A percentile compares a stretch with the other conserved stretches of the same genome.
Conservation (phyloP, 768 basidiomycete species). For the Mrakia blollopis region DNA sequence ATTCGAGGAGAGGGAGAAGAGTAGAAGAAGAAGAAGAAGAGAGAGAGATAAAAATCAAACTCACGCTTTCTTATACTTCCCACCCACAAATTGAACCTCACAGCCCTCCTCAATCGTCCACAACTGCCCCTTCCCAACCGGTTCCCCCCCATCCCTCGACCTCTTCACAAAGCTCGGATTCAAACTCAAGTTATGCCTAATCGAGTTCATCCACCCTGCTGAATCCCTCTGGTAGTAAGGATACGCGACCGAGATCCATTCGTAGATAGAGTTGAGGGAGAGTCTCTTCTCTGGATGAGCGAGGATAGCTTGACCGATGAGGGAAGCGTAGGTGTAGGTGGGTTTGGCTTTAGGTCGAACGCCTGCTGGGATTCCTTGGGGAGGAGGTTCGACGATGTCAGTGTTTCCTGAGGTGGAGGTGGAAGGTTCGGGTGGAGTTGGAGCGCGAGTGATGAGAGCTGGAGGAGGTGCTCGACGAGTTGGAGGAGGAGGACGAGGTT, state of each 20-base stretch:
- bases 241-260: slow-evolving; percentile 88
- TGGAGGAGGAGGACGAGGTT: background rate
- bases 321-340: slow-evolving; percentile 82
- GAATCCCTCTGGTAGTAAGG: slow-evolving; percentile 90
- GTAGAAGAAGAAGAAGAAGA: background rate
- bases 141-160: slow-evolving; percentile 48
- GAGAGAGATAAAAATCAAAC: background rate
- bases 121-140: slow-evolving; percentile 66
- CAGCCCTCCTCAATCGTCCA: slow-evolving; percentile 85
- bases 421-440: background rate
- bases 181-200: slow-evolving; percentile 45
- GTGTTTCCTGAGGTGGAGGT: too few species aligned
- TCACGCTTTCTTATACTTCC: slow-evolving; percentile 51
- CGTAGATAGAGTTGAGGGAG: slow-evolving; percentile 91
- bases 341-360: slow-evolving; percentile 78
- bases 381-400: slow-evolving; percentile 37
- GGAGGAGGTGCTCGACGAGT: background rate
- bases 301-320: slow-evolving; percentile 90
- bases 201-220: slow-evolving; percentile 66
- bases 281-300: slow-evolving; percentile 76
- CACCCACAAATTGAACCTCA: slow-evolving; percentile 72
- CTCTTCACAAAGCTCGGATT: slow-evolving; percentile 39
- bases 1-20: background rate
- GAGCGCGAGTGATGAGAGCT: background rate
- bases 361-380: slow-evolving; percentile 63